These are phyloP conservation scores for Lachancea waltii DNA, from an alignment of 805 yeast genomes.

Conservation along the genomic window DNA sequence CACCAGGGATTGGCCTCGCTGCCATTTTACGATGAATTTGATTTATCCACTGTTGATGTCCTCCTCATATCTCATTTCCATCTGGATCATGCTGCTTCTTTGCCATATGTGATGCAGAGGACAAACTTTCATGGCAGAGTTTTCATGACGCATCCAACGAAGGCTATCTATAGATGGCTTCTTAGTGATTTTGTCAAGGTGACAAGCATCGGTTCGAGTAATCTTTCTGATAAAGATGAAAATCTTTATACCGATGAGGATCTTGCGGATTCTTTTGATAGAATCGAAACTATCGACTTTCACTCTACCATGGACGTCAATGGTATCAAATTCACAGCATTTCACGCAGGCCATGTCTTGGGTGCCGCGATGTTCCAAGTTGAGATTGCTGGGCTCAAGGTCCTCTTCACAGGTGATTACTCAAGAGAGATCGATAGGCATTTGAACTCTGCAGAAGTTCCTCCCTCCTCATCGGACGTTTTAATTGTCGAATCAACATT, in stretches of 20 bases:
- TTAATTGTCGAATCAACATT: constrained; percentile 92
- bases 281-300: constrained; percentile 89
- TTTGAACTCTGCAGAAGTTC: constrained; percentile 90
- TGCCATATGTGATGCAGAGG: constrained; percentile 97
- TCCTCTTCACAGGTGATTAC: constrained; percentile 92
- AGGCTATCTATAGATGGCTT: constrained; percentile 95
- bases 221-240: constrained; percentile 34
- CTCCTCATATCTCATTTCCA: constrained; percentile 91
- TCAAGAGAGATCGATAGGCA: constrained; percentile 95
- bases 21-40: constrained; percentile 95
- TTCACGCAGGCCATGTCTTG: constrained; percentile 98
- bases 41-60: constrained; percentile 78
- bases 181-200: constrained; percentile 91
- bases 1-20: constrained; percentile 80
- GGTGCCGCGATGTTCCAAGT: constrained; percentile 98
- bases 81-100: constrained; percentile 94
- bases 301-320: constrained; percentile 86
- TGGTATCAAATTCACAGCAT: constrained; percentile 93
- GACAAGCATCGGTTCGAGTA: constrained; percentile 48
- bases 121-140: constrained; percentile 93
- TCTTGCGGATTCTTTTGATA: constrained; percentile 75
- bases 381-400: constrained; percentile 87
- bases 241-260: constrained; percentile 87
- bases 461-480: constrained; percentile 79
- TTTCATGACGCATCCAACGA: constrained; percentile 98